Evolutionary conservation across 352 stramenopile genomes (phyloP), one percentile per base, ranked within the genome.

Genomic region (Globisporangium recalcitrans): DNA sequence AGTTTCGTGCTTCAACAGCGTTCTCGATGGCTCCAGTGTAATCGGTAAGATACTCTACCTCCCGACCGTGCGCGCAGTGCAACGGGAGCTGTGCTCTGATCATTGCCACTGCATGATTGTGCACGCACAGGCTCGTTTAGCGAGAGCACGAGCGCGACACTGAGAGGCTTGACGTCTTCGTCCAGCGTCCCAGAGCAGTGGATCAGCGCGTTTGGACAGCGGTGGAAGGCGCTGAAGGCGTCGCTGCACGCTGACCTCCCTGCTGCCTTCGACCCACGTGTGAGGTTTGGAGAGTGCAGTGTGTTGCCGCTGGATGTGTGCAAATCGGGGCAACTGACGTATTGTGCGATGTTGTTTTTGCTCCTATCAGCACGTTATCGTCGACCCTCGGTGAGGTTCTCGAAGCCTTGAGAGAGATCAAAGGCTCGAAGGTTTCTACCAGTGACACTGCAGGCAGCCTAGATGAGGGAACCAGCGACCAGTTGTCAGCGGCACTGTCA

Each of bases 201-300:
- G 3, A 36, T 80, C 4, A 68, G 72, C 4, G 55, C 52, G 1
- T 56, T 85, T 13, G 77, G 76, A 29, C 59, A 11, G n/a, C 63
- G 58, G 3, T 91, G 83, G 65, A 65, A 62, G 11, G 60, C 63
- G 14, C 31, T 88, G 24, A 88, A 85, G 64, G 63, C 40, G 24
- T 34, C 31, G 24, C 46, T 88, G 13, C 68, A 86, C 36, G 75
- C 64, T n/a, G 67, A 78, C 46, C 36, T 89, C 31, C 77, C 76
- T 1, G 60, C 54, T 10, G 74, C 63, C 16, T 85, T 89, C 21
- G 65, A 78, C 29, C 67, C 72, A 8, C 68, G 62, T 6, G 58
- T 63, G 10, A 70, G 68, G 68, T 75, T 13, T 16, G 46, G 4
- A 5, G 4, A 38, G 5, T 31, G 32, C 19, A 10, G 1, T 24